These are phyloP conservation scores for Heritiera fomes DNA, from an alignment of 345 rosid species.

Conservation along the genomic window DNA sequence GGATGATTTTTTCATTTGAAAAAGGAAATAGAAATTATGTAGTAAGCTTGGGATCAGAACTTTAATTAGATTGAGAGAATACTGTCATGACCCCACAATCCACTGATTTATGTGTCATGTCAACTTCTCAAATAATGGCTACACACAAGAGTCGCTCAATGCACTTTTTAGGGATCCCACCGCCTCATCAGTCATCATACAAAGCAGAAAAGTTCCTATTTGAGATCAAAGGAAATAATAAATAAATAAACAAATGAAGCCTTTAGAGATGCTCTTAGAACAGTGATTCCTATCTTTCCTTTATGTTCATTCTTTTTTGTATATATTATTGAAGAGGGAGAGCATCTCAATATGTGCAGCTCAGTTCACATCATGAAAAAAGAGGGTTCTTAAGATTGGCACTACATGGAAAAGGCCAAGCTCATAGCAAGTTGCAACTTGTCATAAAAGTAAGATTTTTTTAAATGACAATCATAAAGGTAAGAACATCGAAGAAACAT, in stretches of 20 bases:
- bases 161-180: slow-evolving; percentile 35
- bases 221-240: background rate
- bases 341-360: background rate
- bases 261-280: slow-evolving; percentile 9
- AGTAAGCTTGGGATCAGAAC: background rate
- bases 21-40: background rate
- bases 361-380: background rate
- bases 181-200: slow-evolving; percentile 19
- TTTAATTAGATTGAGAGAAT: slow-evolving; percentile 1
- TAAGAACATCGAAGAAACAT: slow-evolving; percentile 7
- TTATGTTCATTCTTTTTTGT: background rate
- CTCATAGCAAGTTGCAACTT: background rate
- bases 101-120: slow-evolving; percentile 15
- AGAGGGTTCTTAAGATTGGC: background rate
- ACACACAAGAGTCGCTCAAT: slow-evolving; percentile 24
- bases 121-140: slow-evolving; percentile 28
- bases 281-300: background rate
- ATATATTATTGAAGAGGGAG: background rate
- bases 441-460: slow-evolving; percentile 2
- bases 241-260: background rate
- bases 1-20: too few species aligned
- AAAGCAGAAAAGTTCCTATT: background rate
- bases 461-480: background rate
- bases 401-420: background rate
- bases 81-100: slow-evolving; percentile 28